Percentiles rank a stretch among this genome's conserved stretches.
Conservation (phyloP, 176 grass and related monocot genomes). For the Aegilops longissima region DNA sequence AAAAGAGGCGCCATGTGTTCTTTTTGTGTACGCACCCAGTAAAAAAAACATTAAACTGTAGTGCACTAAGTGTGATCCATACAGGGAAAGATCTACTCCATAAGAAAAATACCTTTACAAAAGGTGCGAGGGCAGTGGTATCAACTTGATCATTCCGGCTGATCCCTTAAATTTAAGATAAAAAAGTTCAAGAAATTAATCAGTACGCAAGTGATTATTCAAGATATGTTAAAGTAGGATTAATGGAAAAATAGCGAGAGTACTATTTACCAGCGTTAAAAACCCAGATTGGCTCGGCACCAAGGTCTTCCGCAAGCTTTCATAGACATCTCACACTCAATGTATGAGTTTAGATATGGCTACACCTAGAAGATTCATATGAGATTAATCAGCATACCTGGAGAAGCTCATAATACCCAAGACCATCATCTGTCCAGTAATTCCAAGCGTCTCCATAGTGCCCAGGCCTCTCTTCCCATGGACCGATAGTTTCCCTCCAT, state of each 20-base stretch:
- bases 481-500: constrained; percentile 71
- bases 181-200: neutral
- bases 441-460: constrained; percentile 84
- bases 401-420: constrained; percentile 87
- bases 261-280: constrained; percentile 69
- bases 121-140: constrained; percentile 34
- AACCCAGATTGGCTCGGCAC: constrained; percentile 67
- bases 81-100: neutral
- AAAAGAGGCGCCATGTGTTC: neutral
- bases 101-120: constrained; percentile 55
- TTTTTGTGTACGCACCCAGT: neutral
- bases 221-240: neutral
- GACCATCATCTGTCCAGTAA: constrained; percentile 92
- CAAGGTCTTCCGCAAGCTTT: constrained; percentile 79
- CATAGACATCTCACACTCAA: constrained; percentile 9
- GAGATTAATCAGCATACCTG: constrained; percentile 55
- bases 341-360: neutral
- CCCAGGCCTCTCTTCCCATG: constrained; percentile 85
- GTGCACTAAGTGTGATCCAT: neutral
- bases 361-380: neutral
- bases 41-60: neutral
- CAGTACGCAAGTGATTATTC: neutral
- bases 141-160: constrained; percentile 58
- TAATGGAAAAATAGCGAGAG: neutral
- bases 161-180: constrained; percentile 47